Conservation (phyloP, 2,329 filamentous ascomycete genomes). For the Clonostachys byssicola region DNA sequence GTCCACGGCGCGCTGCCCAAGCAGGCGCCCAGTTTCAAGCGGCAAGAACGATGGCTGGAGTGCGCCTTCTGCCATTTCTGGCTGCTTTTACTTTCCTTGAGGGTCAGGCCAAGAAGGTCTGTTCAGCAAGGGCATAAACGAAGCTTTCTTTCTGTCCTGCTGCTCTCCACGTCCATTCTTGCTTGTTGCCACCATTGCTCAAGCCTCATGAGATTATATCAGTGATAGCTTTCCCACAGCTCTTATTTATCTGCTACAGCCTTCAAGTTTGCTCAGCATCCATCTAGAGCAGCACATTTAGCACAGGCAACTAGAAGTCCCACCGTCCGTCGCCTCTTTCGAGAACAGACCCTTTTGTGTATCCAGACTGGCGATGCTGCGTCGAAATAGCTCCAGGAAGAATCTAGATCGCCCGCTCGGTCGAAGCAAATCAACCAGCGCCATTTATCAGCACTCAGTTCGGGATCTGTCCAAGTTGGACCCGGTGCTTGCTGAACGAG, state of each 20-base stretch:
- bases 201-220: not conserved
- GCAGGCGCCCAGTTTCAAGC: no score
- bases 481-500: slow-evolving; percentile 43
- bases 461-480: slow-evolving; percentile 41
- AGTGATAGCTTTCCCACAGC: not conserved
- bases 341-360: not conserved
- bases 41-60: no score
- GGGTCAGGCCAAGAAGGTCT: no score
- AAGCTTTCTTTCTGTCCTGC: not conserved
- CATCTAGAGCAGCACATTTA: not conserved
- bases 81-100: not conserved
- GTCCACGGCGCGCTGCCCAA: no score
- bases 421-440: slow-evolving; percentile 50
- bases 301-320: not conserved
- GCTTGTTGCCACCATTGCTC: not conserved
- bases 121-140: no score
- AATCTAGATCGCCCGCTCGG: slow-evolving; percentile 34
- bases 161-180: no score
- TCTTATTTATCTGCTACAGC: not conserved
- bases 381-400: slow-evolving; percentile 39
- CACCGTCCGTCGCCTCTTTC: not conserved
- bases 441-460: slow-evolving; percentile 31
- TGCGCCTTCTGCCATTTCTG: not conserved
- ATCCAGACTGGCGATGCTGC: slow-evolving; percentile 34
- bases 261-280: not conserved